These are phyloP conservation scores for Limnanthes douglasii DNA, from an alignment of 345 rosid genomes.

Conservation along the genomic window DNA sequence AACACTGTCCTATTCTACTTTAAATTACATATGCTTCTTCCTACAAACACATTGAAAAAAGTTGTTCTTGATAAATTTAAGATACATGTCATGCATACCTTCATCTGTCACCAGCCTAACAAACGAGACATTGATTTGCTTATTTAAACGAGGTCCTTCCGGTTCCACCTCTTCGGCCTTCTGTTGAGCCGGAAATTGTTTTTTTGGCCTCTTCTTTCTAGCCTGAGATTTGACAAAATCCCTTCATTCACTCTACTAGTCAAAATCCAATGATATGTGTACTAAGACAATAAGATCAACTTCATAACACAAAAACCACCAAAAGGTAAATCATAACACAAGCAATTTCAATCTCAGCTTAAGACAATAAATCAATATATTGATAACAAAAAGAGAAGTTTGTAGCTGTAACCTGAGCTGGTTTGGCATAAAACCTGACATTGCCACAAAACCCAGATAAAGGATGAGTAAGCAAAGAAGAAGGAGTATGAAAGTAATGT, in stretches of 20 bases:
- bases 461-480: conserved; percentile 5
- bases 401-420: conserved; percentile 32
- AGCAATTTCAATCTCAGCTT: background rate
- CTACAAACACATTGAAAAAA: too few species aligned
- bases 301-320: background rate
- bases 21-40: too few species aligned
- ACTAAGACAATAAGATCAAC: background rate
- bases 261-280: background rate
- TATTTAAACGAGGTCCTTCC: conserved; percentile 22
- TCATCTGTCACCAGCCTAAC: conserved; percentile 41
- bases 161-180: conserved; percentile 19
- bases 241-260: background rate
- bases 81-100: conserved; percentile 28
- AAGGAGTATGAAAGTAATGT: conserved; percentile 12
- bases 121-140: conserved; percentile 19
- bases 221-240: conserved; percentile 15
- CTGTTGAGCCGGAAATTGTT: too few species aligned
- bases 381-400: background rate
- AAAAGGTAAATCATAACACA: background rate
- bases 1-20: too few species aligned
- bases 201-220: too few species aligned
- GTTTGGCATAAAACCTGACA: conserved; percentile 34
- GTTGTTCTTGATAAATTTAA: too few species aligned
- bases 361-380: background rate
- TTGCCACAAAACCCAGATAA: conserved; percentile 13